These are phyloP conservation scores for Wickerhamiella kurtzmanii DNA, from an alignment of 805 yeast species.

Conservation along the genomic window DNA sequence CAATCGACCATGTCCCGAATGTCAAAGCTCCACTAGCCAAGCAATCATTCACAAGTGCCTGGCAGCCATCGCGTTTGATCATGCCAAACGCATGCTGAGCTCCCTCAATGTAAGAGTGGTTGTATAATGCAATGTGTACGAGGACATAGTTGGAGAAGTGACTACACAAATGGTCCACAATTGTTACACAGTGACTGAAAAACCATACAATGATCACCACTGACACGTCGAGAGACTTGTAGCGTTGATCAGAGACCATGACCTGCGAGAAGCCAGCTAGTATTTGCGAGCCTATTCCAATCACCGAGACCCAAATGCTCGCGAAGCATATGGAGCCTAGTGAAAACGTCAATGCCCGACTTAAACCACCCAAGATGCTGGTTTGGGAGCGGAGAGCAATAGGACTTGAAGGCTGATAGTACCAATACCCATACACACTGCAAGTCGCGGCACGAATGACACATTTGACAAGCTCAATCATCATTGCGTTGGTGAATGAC, in stretches of 20 bases:
- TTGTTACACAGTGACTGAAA: constrained; percentile 31
- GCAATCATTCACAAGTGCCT: constrained; percentile 74
- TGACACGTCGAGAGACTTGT: constrained; percentile 8
- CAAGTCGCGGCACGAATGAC: constrained; percentile 68
- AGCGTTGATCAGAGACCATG: constrained; percentile 5
- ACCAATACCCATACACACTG: constrained; percentile 87
- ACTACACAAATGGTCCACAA: constrained; percentile 65
- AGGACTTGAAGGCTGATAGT: constrained; percentile 48
- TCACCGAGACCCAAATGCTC: constrained; percentile 53
- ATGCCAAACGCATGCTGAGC: constrained; percentile 76
- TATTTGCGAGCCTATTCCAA: constrained; percentile 37
- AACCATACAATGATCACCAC: constrained; percentile 15
- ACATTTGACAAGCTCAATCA: constrained; percentile 71
- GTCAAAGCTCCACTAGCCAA: constrained; percentile 65
- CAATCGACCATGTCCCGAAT: constrained; percentile 61
- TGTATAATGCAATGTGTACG: constrained; percentile 76
- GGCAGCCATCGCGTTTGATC: constrained; percentile 65
- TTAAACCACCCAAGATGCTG: constrained; percentile 44
- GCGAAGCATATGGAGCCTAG: constrained; percentile 88
- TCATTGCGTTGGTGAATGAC: constrained; percentile 70
- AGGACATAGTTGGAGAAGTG: constrained; percentile 88
- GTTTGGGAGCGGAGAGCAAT: background rate
- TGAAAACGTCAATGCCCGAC: constrained; percentile 68
- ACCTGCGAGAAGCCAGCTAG: constrained; percentile 12
- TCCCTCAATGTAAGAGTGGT: constrained; percentile 57